Evolutionary conservation across 352 stramenopile genomes (phyloP).

Genomic region (Peronosclerospora sorghi): DNA sequence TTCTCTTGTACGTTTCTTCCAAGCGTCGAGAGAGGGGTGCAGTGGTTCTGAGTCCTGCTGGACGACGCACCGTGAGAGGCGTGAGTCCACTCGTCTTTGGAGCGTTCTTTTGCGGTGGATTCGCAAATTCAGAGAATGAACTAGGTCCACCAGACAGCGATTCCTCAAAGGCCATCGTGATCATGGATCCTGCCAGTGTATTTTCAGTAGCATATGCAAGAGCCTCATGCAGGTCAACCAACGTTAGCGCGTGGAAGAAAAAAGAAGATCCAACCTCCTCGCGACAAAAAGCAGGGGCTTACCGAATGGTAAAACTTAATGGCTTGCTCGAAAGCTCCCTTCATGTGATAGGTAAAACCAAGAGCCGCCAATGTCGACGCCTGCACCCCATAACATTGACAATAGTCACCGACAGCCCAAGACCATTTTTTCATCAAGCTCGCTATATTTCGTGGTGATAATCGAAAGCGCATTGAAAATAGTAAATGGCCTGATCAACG

Average conservation of each 20-base stretch:
- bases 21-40: slow-evolving; percentile 12
- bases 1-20: slow-evolving; percentile 65
- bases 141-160: slow-evolving; percentile 35
- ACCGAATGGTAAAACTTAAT: slow-evolving; percentile 92
- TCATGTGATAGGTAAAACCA: slow-evolving; percentile 92
- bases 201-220: slow-evolving; percentile 73
- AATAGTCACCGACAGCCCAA: not conserved
- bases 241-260: not conserved
- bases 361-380: slow-evolving; percentile 85
- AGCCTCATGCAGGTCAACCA: slow-evolving; percentile 24
- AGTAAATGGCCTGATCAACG: slow-evolving; percentile 87
- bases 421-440: not conserved
- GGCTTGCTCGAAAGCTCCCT: slow-evolving; percentile 80
- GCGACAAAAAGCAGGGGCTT: slow-evolving; percentile 1
- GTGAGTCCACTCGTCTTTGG: slow-evolving; percentile 32
- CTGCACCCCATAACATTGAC: slow-evolving; percentile 14
- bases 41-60: slow-evolving; percentile 4
- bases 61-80: slow-evolving; percentile 16
- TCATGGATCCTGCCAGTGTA: slow-evolving; percentile 69
- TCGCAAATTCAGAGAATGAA: slow-evolving; percentile 25
- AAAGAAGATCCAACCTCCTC: not conserved
- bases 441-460: slow-evolving; percentile 67
- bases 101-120: slow-evolving; percentile 12
- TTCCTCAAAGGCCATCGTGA: slow-evolving; percentile 70
- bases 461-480: slow-evolving; percentile 86